These are phyloP conservation scores for Hippophae tibetana DNA, from an alignment of 306 rosid species.

Conservation along the genomic window DNA sequence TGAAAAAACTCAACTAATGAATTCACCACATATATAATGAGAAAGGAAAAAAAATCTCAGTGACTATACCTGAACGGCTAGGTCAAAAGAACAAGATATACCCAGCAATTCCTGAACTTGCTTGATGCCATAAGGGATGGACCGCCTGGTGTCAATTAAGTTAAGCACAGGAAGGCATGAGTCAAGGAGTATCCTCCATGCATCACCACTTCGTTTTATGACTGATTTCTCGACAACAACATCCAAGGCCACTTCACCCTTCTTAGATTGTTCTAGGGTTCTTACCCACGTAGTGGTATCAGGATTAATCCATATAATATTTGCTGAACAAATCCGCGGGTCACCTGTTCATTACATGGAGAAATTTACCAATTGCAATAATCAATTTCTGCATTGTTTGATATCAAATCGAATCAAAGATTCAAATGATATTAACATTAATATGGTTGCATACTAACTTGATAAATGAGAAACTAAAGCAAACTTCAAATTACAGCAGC, in stretches of 20 bases:
- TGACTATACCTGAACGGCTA: slow-evolving; percentile 54
- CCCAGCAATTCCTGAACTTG: slow-evolving; percentile 83
- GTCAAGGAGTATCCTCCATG: slow-evolving; percentile 85
- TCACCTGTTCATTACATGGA: slow-evolving; percentile 45
- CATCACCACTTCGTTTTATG: slow-evolving; percentile 79
- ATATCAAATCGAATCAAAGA: background rate
- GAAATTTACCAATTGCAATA: background rate
- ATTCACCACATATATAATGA: too few species aligned
- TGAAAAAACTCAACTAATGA: too few species aligned
- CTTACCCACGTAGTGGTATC: slow-evolving; percentile 72
- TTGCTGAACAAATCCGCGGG: slow-evolving; percentile 64
- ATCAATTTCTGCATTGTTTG: background rate
- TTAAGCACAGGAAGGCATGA: slow-evolving; percentile 87
- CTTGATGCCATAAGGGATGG: slow-evolving; percentile 74
- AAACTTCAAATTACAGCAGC: too few species aligned
- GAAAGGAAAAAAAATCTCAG: too few species aligned
- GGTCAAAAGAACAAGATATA: slow-evolving; percentile 78
- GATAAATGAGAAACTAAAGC: too few species aligned
- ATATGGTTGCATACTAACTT: too few species aligned
- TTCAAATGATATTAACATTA: too few species aligned
- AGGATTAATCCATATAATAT: slow-evolving; percentile 73
- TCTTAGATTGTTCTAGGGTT: slow-evolving; percentile 41
- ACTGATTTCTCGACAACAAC: slow-evolving; percentile 59
- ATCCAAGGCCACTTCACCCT: slow-evolving; percentile 82
- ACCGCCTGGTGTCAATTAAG: slow-evolving; percentile 79